Evolutionary conservation across 345 rosid genomes (phyloP).

Genomic region (Raphanus raphanistrum): DNA sequence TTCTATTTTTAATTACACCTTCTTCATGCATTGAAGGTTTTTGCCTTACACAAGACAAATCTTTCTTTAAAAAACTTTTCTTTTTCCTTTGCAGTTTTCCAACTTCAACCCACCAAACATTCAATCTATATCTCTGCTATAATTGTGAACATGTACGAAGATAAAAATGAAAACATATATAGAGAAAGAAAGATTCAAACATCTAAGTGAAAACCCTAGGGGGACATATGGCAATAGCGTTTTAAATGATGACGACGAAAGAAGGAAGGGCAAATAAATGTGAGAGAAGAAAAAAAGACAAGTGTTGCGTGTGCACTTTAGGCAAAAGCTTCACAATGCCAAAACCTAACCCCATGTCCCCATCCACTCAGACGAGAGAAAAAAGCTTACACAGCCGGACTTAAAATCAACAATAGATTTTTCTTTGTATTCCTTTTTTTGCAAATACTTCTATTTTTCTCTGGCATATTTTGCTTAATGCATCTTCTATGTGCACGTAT

Average conservation of each 20-base stretch:
- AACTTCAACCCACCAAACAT: not conserved
- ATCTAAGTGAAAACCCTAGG: constrained; percentile 31
- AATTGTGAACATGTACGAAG: not conserved
- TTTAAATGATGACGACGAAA: not conserved
- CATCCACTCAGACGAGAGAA: constrained; percentile 15
- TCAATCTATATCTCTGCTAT: not conserved
- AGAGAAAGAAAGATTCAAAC: constrained; percentile 11
- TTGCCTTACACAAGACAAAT: constrained; percentile 5
- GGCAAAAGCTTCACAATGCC: constrained; percentile 25
- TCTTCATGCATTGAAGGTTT: not conserved
- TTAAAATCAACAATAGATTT: constrained; percentile 20
- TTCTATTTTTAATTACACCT: constrained; percentile 9
- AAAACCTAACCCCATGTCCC: constrained; percentile 28
- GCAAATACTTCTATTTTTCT: not conserved
- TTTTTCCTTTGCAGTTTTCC: not conserved
- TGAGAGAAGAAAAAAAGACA: constrained; percentile 26
- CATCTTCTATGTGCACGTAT: constrained; percentile 25
- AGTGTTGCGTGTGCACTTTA: constrained; percentile 37
- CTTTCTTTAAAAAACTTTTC: not conserved
- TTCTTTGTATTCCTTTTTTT: not conserved
- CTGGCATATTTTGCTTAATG: constrained; percentile 28
- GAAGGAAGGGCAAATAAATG: constrained; percentile 24
- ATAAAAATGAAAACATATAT: not conserved
- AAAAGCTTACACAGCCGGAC: constrained; percentile 24
- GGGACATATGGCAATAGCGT: constrained; percentile 35